Percentiles rank a stretch among this genome's conserved stretches.
phyloP scores from a whole-genome alignment of 305 asterid genomes.

The Solanum hybrid region DNA sequence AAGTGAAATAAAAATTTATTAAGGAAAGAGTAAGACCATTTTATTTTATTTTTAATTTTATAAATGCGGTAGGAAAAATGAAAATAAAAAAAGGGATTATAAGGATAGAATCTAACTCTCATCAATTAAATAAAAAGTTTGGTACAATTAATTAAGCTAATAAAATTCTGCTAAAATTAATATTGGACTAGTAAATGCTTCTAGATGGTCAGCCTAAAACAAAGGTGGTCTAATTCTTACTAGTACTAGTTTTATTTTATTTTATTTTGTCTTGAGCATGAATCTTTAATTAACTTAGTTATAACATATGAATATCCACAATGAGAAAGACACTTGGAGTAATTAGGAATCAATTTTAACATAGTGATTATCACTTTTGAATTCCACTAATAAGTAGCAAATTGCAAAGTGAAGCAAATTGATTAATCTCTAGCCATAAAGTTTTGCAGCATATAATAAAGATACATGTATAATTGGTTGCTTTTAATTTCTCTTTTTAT shows the following conservation, averaged over 20 bases:
- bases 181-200: background rate
- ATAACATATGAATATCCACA: background rate
- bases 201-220: background rate
- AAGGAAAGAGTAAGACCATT: background rate
- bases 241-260: background rate
- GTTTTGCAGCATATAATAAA: conserved; percentile 1
- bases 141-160: background rate
- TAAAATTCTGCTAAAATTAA: background rate
- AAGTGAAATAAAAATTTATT: background rate
- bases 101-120: background rate
- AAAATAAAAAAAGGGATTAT: too few relatives aligned
- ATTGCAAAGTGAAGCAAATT: background rate
- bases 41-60: too few relatives aligned
- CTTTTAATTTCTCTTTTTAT: background rate
- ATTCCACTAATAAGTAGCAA: background rate
- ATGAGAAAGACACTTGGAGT: background rate
- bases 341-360: background rate
- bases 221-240: background rate
- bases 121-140: background rate
- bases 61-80: background rate
- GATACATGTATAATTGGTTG: background rate
- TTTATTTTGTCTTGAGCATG: background rate
- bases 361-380: background rate
- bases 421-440: background rate
- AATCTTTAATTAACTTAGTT: background rate